These are phyloP conservation scores for Solanum arcanum DNA, from an alignment of 257 asterid species.

Conservation along the genomic window DNA sequence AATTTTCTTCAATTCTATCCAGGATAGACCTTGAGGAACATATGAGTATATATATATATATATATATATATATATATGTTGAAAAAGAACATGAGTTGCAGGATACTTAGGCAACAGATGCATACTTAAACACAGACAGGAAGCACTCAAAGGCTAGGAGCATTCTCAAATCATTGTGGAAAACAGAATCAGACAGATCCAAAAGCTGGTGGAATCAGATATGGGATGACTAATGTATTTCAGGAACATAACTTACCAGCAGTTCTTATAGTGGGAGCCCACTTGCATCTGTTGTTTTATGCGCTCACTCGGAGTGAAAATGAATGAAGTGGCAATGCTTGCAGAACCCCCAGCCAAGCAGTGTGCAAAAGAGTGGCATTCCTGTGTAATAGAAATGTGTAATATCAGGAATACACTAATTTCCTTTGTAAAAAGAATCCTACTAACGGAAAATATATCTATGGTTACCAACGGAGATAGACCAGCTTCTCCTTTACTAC, in stretches of 20 bases:
- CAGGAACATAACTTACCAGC: conserved; percentile 47
- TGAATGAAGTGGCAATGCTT: conserved; percentile 87
- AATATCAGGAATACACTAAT: background rate
- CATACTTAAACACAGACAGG: background rate
- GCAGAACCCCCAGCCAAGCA: conserved; percentile 92
- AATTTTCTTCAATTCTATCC: background rate
- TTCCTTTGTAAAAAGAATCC: background rate
- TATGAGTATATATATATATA: background rate
- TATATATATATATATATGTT: too few relatives aligned
- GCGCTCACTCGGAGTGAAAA: conserved; percentile 92
- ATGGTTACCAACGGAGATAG: background rate
- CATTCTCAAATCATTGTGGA: background rate
- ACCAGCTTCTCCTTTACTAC: background rate
- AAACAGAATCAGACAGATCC: background rate
- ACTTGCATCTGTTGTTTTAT: conserved; percentile 99
- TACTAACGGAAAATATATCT: background rate
- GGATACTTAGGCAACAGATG: background rate
- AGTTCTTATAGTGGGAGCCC: conserved; percentile 58
- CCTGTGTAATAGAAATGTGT: conserved; percentile 27
- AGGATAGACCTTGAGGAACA: background rate
- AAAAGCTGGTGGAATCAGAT: background rate
- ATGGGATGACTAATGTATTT: background rate
- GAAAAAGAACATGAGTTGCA: background rate
- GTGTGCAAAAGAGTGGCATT: conserved; percentile 69
- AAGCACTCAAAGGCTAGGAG: background rate